Conservation (phyloP, 2,329 filamentous ascomycete genomes). For the Xylariaceae sp. region DNA sequence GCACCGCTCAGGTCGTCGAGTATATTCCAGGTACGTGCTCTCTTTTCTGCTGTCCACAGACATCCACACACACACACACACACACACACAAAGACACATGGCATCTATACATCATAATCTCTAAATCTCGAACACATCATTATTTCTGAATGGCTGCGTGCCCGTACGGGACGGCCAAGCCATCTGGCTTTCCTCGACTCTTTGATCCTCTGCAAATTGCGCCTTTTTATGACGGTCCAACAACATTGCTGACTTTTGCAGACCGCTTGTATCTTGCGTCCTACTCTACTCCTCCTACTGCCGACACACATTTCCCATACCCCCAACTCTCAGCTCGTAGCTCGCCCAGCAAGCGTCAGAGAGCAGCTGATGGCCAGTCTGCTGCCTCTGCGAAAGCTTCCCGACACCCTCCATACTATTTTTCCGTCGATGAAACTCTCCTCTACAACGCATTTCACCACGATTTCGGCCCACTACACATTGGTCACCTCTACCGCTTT, state of each 20-base stretch:
- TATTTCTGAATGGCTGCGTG: no score
- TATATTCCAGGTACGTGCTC: slow-evolving; percentile 85
- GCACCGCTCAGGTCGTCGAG: slow-evolving; percentile 86
- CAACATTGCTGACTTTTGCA: slow-evolving; percentile 46
- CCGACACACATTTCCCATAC: slow-evolving; percentile 83
- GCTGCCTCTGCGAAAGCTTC: slow-evolving; percentile 42
- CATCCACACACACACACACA: no score
- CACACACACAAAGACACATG: no score
- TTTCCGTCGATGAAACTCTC: slow-evolving; percentile 87
- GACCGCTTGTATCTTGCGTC: slow-evolving; percentile 94
- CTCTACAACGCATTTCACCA: slow-evolving; percentile 98
- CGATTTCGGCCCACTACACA: slow-evolving; percentile 95
- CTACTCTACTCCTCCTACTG: slow-evolving; percentile 76
- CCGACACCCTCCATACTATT: slow-evolving; percentile 75
- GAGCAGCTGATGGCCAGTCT: slow-evolving; percentile 56
- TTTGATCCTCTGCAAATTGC: no score
- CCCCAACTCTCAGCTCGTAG: slow-evolving; percentile 50
- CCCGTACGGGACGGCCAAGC: no score
- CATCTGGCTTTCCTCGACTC: no score
- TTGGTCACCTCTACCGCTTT: slow-evolving; percentile 94
- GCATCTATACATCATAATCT: no score
- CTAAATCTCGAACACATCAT: no score
- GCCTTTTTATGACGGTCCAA: no score
- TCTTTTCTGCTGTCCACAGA: slow-evolving; percentile 1
- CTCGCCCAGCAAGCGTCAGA: slow-evolving; percentile 73